Conservation (phyloP, 2,329 filamentous ascomycete genomes). For the Xylariaceae sp. region DNA sequence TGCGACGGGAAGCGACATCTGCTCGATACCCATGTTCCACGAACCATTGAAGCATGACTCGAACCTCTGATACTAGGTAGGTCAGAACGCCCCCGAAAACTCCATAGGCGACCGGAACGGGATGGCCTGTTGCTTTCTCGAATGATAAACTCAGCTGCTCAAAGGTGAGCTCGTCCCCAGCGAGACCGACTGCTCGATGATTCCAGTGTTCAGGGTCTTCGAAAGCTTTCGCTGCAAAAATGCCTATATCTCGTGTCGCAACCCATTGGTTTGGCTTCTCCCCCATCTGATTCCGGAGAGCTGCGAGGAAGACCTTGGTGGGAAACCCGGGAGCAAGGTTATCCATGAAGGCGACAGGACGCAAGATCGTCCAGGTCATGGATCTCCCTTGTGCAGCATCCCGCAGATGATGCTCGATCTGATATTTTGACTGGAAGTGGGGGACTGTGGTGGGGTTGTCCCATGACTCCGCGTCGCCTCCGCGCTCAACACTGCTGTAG, state of each 20-base stretch:
- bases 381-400: slow-evolving; percentile 36
- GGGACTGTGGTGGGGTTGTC: slow-evolving; percentile 52
- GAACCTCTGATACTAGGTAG: slow-evolving; percentile 27
- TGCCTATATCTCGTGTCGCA: slow-evolving; percentile 41
- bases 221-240: slow-evolving; percentile 43
- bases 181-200: slow-evolving; percentile 37
- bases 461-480: slow-evolving; percentile 47
- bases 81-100: slow-evolving; percentile 31
- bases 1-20: slow-evolving; percentile 26
- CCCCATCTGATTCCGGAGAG: slow-evolving; percentile 29
- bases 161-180: slow-evolving; percentile 42
- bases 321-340: slow-evolving; percentile 37
- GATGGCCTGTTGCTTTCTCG: slow-evolving; percentile 25
- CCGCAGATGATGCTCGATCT: slow-evolving; percentile 59
- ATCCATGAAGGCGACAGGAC: slow-evolving; percentile 62
- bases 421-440: slow-evolving; percentile 59
- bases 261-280: slow-evolving; percentile 39
- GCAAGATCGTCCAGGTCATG: slow-evolving; percentile 59
- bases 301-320: slow-evolving; percentile 35
- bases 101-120: slow-evolving; percentile 26
- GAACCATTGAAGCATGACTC: slow-evolving; percentile 35
- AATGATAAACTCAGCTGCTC: slow-evolving; percentile 28
- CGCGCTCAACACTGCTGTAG: slow-evolving; percentile 61
- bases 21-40: slow-evolving; percentile 32
- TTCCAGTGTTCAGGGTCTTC: slow-evolving; percentile 34